phyloP scores from a whole-genome alignment of 176 grass and related monocot species.

The Cenchrus fungigraminus region DNA sequence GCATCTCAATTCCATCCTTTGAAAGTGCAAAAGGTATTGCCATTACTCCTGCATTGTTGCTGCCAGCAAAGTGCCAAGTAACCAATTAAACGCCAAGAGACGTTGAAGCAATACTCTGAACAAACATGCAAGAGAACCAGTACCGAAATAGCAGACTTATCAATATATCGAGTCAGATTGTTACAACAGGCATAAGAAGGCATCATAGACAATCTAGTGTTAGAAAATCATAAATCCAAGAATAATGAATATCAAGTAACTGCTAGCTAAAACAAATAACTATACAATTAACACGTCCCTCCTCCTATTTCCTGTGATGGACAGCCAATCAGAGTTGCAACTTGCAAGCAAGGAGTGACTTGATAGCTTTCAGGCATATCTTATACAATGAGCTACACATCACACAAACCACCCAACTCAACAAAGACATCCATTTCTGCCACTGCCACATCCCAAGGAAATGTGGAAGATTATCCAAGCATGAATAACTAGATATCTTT shows the following conservation, averaged over 20 bases:
- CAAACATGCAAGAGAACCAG: background rate
- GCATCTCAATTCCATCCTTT: conserved; percentile 91
- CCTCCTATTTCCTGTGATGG: background rate
- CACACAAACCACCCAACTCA: background rate
- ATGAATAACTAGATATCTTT: background rate
- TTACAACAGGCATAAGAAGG: background rate
- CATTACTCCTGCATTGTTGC: conserved; percentile 96
- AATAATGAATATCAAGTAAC: background rate
- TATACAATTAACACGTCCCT: background rate
- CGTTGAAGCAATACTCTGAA: conserved; percentile 3
- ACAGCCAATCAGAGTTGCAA: background rate
- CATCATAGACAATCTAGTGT: too few species aligned
- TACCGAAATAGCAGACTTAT: background rate
- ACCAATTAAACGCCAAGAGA: background rate
- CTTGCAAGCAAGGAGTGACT: background rate
- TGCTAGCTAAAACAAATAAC: background rate
- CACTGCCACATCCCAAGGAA: too few species aligned
- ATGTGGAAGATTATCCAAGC: background rate
- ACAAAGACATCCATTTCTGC: background rate
- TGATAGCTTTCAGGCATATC: background rate
- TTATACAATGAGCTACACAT: background rate
- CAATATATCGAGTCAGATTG: background rate
- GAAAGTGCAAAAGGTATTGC: conserved; percentile 84
- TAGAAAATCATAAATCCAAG: background rate
- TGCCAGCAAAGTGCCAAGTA: conserved; percentile 36